Conservation (phyloP, 352 stramenopile genomes). For the Phytophthora sojae region DNA sequence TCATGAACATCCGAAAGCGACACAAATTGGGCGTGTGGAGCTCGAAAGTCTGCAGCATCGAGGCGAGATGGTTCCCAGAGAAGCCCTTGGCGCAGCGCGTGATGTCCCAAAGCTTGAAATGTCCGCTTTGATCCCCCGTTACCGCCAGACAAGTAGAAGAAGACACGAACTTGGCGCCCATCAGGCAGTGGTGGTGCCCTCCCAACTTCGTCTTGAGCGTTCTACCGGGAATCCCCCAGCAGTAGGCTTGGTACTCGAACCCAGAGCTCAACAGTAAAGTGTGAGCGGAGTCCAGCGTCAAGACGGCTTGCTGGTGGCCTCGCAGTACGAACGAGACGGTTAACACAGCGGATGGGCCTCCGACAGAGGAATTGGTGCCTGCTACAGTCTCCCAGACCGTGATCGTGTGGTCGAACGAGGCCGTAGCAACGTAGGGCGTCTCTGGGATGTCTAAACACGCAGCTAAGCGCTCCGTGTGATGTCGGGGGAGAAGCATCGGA, state of each 20-base stretch:
- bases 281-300: constrained; percentile 68
- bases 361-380: constrained; percentile 22
- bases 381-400: constrained; percentile 71
- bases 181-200: constrained; percentile 74
- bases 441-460: constrained; percentile 62
- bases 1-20: constrained; percentile 54
- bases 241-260: constrained; percentile 86
- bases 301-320: constrained; percentile 70
- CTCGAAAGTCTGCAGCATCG: constrained; percentile 60
- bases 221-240: constrained; percentile 68
- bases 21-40: constrained; percentile 53
- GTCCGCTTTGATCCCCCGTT: constrained; percentile 72
- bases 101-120: constrained; percentile 88
- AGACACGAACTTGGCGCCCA: constrained; percentile 74
- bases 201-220: constrained; percentile 60
- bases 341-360: constrained; percentile 36
- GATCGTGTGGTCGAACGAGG: constrained; percentile 83
- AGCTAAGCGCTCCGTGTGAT: constrained; percentile 59
- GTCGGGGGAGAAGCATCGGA: constrained; percentile 37
- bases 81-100: constrained; percentile 54
- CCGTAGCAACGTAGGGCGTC: constrained; percentile 71
- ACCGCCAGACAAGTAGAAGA: constrained; percentile 48
- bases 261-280: constrained; percentile 72
- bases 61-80: constrained; percentile 42
- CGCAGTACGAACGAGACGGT: constrained; percentile 65